Base-by-base conservation (phyloP, 2,329 filamentous ascomycete genomes). In the Claviceps pusilla region DNA sequence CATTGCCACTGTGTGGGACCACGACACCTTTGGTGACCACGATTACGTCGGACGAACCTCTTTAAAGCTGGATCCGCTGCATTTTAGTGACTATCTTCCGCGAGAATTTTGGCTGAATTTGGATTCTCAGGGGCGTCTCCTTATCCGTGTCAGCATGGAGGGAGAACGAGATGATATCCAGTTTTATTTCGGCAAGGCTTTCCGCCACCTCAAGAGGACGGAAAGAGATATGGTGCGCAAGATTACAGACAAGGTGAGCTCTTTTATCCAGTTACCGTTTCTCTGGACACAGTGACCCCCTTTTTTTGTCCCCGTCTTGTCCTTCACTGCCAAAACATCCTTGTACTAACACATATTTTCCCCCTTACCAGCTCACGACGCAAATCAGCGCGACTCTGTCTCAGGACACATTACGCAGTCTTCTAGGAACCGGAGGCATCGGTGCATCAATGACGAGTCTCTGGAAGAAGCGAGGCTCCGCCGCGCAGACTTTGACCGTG, bases 181-280 rank as follows among this genome's bases (percentile, higher is more conserved):
- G 64, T 98, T 98, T 69, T 91, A 96, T 65, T 97, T 97, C 69
- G 93, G 90, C 62, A 97, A 96, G 70, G 87, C 93, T 31, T 98
- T 98, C 73, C 81, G 93, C 49, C 89, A 91, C 57, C 76, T 98
- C 61, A 97, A 97, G 75, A 82, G 93, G 60, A 95, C 91, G 0
- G 91, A 98, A 71, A 81, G 91, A 63, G 93, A 98, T 68, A 98
- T 98, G 93, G 95, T 94, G 54, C 82, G 93, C 57, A 94, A 90
- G 70, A 93, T 97, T 64, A 97, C 93, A 7, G 93, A 97, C 72
- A 98, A 98, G 83, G 88, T 89, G 73, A 58, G 75, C 47, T 43
- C 24, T 48, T 31, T 4, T 10, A 7, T 31, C 29, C 29, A 49
- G 10, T 49, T 37, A 4, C n/a, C 4, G n/a, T 49, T 14, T 2